Evolutionary conservation across 176 grass and related monocot species (phyloP).

Genomic region (Rhynchospora pubera): DNA sequence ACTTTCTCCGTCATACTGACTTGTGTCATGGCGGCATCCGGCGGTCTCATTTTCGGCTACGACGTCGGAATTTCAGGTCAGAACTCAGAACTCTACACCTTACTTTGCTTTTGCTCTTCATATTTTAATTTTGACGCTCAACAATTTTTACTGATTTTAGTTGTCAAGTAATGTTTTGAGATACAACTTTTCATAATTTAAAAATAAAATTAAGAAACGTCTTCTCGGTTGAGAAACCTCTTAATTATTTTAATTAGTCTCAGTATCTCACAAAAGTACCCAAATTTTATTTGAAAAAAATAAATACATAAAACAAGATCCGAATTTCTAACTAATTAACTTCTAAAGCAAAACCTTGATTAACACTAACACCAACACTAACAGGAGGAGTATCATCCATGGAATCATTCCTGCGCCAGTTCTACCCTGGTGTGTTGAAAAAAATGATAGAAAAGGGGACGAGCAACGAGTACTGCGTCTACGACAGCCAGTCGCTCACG

Average conservation of each 20-base stretch:
- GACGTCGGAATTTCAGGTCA: constrained; percentile 84
- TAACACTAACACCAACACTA: no score
- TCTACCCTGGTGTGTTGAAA: constrained; percentile 53
- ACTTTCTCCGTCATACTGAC: constrained; percentile 51
- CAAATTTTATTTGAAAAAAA: no score
- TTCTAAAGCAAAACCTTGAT: no score
- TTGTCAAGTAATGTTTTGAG: no score
- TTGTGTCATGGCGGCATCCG: constrained; percentile 78
- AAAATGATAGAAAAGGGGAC: constrained; percentile 28
- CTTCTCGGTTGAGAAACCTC: no score
- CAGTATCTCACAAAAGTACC: no score
- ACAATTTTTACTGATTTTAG: background rate
- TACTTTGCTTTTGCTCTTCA: background rate
- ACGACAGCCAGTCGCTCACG: constrained; percentile 66
- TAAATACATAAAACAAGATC: no score
- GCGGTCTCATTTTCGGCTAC: constrained; percentile 87
- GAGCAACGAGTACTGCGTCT: constrained; percentile 57
- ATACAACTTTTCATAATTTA: no score
- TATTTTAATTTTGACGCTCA: background rate
- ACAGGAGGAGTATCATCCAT: constrained; percentile 54
- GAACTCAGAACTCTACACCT: background rate
- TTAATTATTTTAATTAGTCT: no score
- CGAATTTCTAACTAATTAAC: no score
- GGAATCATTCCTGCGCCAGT: constrained; percentile 54
- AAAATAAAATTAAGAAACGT: no score